Percentiles rank a stretch among this genome's conserved stretches.
Evolutionary conservation across 2,329 filamentous ascomycete genomes (phyloP).

Genomic region (Zarea fungicola): DNA sequence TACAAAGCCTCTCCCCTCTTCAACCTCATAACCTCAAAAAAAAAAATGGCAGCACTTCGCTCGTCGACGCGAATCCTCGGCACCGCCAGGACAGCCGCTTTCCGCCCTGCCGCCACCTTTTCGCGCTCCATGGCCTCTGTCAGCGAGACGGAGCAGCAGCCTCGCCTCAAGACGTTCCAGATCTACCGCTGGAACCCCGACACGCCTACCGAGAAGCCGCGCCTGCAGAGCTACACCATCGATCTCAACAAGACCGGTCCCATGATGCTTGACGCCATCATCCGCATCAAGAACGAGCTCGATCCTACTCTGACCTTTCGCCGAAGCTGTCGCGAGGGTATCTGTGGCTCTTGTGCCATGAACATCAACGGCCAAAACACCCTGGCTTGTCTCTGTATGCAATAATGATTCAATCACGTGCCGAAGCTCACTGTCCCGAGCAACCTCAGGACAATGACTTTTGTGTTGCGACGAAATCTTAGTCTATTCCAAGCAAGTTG

Average conservation of each 20-base stretch:
- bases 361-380: slow-evolving; percentile 99
- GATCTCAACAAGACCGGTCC: slow-evolving; percentile 98
- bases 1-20: background rate
- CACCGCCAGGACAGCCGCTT: slow-evolving; percentile 35
- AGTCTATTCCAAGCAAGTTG: too few relatives aligned
- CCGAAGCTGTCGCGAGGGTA: slow-evolving; percentile 93
- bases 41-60: slow-evolving; percentile 57
- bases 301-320: slow-evolving; percentile 96
- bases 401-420: background rate
- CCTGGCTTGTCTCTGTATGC: slow-evolving; percentile 91
- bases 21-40: background rate
- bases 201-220: slow-evolving; percentile 83
- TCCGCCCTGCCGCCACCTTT: slow-evolving; percentile 37
- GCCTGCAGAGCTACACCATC: slow-evolving; percentile 90
- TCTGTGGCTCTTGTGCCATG: slow-evolving; percentile 98
- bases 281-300: slow-evolving; percentile 98
- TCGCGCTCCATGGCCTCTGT: slow-evolving; percentile 51
- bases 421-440: background rate
- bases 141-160: slow-evolving; percentile 55
- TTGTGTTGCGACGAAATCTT: too few relatives aligned
- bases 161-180: slow-evolving; percentile 87
- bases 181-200: slow-evolving; percentile 99
- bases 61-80: slow-evolving; percentile 49
- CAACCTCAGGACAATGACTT: too few relatives aligned
- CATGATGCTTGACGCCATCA: slow-evolving; percentile 95